These are phyloP conservation scores for Flaveria floridana DNA, from an alignment of 140 eudicot species.

Conservation along the genomic window DNA sequence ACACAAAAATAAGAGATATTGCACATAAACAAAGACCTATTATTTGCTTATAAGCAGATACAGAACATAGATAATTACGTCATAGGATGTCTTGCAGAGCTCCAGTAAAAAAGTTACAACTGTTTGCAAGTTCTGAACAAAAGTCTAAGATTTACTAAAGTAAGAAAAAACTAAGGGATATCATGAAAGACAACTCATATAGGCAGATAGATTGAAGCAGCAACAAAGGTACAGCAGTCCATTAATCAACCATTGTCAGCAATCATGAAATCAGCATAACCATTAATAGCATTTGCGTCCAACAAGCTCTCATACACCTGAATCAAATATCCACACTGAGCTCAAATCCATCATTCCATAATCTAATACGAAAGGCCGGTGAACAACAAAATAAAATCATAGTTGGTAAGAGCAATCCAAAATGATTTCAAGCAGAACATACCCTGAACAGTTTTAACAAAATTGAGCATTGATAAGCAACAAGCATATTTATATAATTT, in stretches of 20 bases:
- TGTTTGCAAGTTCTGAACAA: slow-evolving; percentile 29
- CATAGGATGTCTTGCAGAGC: not conserved
- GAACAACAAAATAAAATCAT: slow-evolving; percentile 1
- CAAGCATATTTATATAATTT: not conserved
- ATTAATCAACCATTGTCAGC: slow-evolving; percentile 70
- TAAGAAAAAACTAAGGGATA: slow-evolving; percentile 31
- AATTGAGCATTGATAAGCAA: not conserved
- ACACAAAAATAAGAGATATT: not conserved
- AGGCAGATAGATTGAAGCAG: slow-evolving; percentile 79
- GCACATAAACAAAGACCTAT: slow-evolving; percentile 26
- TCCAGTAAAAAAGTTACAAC: slow-evolving; percentile 28
- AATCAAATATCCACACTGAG: slow-evolving; percentile 62
- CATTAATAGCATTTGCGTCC: slow-evolving; percentile 84
- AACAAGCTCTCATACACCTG: slow-evolving; percentile 94
- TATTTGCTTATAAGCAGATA: slow-evolving; percentile 15
- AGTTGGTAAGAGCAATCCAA: not conserved
- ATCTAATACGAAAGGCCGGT: slow-evolving; percentile 26
- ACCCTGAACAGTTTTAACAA: not conserved
- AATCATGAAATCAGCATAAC: slow-evolving; percentile 84
- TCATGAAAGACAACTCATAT: slow-evolving; percentile 47
- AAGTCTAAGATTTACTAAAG: slow-evolving; percentile 31
- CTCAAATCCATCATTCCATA: slow-evolving; percentile 51
- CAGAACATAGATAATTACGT: slow-evolving; percentile 24
- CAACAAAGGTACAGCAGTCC: slow-evolving; percentile 83
- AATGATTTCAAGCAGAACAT: not conserved